Evolutionary conservation across 805 yeast species (phyloP), one percentile per base, ranked within the genome.

Genomic region (Starmerella etchellsii): DNA sequence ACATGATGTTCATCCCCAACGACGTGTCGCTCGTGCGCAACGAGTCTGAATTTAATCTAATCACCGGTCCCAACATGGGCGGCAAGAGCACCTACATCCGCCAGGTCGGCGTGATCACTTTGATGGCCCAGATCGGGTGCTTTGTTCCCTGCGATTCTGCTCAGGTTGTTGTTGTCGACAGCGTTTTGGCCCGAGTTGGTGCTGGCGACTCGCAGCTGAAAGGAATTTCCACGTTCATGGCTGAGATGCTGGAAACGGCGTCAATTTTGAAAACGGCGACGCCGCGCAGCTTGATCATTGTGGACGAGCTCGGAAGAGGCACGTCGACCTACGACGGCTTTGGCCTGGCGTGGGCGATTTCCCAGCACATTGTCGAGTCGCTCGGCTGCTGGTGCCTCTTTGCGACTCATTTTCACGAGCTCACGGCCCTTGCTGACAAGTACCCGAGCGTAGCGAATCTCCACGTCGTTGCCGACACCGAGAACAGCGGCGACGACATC

Each of bases 371-470:
- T 44, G 78, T 91, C 2, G 67, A 67, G 16, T 67, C 78, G 37
- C 70, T 81, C 38, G 68, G 71, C 37, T 78, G 95, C 48, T 84
- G 85, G 60, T 76, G 94, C 0, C 56, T 91, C 42, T 91, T 91
- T 68, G 97, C 98, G 0, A 91, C 98, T 0, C 98, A 91, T 66
- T 91, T 91, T 69, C 97, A 91, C 60, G 98, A 91, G 59, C 68
- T 91, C 44, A 91, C 97, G 1, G 78, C 78, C 26, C 65, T 91
- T 37, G 68, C 93, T 0, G 77, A 76, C 16, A 69, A 69, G 48
- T 57, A 67, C 11, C 72, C 76, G 3, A 49, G 49, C 16, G 95
- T 88, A 1, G 69, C 72, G 37, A 91, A 91, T 59, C 64, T 84
- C 52, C 95, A 91, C 53, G 98, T 91, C 34, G 91, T 83, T 10